Base-by-base conservation (phyloP, 768 basidiomycete species). In the Russula griseocarnosa region DNA sequence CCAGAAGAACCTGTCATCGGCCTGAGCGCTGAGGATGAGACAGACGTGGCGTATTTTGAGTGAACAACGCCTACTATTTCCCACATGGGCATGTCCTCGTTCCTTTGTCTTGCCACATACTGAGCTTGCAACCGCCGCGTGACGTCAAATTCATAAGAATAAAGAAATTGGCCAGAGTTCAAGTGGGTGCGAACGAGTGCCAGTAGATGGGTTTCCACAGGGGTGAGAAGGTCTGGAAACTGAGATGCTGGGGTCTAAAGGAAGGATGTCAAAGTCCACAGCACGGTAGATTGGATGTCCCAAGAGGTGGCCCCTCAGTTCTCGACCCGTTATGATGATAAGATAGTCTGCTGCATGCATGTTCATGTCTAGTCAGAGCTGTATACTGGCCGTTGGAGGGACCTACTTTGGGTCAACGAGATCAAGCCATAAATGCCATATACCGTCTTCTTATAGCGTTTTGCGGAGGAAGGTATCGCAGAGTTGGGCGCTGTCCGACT, bases 1-100 rank as follows among this genome's bases (percentile, higher is more conserved):
- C 96, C 96, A 99, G 76, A 98, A 98, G 77, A 99, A 99, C 66
- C 95, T 83, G 71, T 97, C 94, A 68, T 99, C 97, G 44, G 87
- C 88, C 88, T 95, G 70, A 26, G 44, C 16, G 26, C 38, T 7
- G 14, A 56, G 22, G 40, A 13, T 65, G 18, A 65, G 62, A 30
- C 54, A 38, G 30, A 34, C 32, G 46, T 40, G 9, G 22, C 40
- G 47, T 60, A 42, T 16, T 54, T 55, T 55, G 26, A 51, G 55
- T 40, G 46, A 51, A 36, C n/a, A 50, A 16, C 18, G 79, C 84
- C 60, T 72, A 92, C 93, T 74, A 83, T 80, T 77, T 92, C 84
- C 90, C 88, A 95, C 53, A 90, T 77, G 11, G 86, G 78, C 71
- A 77, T 86, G 26, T 76, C 78, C 28, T 74, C 74, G 44, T 84